Percentiles rank a stretch among this genome's conserved stretches.
phyloP scores from a whole-genome alignment of 345 rosid genomes.

The Conringia planisiliqua region DNA sequence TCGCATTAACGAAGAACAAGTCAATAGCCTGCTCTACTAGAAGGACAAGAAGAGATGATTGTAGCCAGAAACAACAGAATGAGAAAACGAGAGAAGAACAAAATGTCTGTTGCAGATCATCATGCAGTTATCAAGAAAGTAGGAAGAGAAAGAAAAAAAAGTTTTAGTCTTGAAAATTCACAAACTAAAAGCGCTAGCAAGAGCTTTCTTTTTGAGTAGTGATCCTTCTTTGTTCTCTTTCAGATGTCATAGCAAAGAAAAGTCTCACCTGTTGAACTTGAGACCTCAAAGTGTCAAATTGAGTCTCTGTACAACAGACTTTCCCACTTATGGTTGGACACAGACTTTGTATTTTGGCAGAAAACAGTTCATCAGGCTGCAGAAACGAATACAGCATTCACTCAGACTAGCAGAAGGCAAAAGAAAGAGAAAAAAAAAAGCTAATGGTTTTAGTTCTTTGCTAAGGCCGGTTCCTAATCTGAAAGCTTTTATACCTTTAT shows the following conservation, averaged over 20 bases:
- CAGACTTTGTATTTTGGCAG: constrained; percentile 89
- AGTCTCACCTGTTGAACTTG: constrained; percentile 85
- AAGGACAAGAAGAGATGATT: not conserved
- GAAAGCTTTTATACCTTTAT: constrained; percentile 46
- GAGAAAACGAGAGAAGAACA: constrained; percentile 1
- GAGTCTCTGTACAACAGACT: constrained; percentile 90
- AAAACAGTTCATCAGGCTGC: constrained; percentile 86
- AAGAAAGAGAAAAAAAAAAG: not conserved
- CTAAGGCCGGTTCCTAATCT: not conserved
- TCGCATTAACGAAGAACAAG: not conserved
- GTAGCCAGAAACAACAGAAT: not conserved
- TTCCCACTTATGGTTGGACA: constrained; percentile 89
- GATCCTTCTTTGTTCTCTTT: not conserved
- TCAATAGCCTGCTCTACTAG: not conserved
- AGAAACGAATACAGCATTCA: constrained; percentile 12
- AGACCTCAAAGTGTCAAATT: constrained; percentile 77
- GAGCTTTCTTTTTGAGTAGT: not conserved
- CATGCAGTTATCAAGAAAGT: not conserved
- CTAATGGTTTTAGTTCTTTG: not conserved
- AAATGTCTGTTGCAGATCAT: not conserved
- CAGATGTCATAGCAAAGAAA: not conserved
- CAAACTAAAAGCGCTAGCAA: not conserved
- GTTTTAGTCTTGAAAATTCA: not conserved
- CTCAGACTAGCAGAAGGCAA: not conserved
- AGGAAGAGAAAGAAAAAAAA: not conserved